Evolutionary conservation across 2,329 filamentous ascomycete genomes (phyloP).

Genomic region (Chrysoporthe puriensis): DNA sequence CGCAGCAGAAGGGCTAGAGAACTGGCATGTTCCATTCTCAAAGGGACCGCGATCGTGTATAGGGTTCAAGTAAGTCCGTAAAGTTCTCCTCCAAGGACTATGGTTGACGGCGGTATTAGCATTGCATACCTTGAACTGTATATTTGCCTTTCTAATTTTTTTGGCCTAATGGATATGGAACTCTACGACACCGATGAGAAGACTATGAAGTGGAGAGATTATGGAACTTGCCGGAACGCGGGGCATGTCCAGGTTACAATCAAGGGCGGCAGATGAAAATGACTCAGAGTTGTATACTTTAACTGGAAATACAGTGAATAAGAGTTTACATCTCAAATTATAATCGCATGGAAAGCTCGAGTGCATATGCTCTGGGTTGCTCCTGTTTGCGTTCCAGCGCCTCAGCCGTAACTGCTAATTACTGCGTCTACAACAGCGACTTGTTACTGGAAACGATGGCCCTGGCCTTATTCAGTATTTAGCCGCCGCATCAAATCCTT

Average conservation of each 20-base stretch:
- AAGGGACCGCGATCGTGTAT: slow-evolving; percentile 1
- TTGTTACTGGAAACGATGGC: no score
- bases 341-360: no score
- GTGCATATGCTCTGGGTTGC: no score
- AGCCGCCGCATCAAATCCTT: no score
- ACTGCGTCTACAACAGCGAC: no score
- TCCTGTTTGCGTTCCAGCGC: no score
- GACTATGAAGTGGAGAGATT: slow-evolving; percentile 8
- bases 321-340: no score
- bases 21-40: slow-evolving; percentile 9
- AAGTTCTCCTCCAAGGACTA: not conserved
- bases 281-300: no score
- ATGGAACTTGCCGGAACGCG: not conserved
- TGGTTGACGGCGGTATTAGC: not conserved
- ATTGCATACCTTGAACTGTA: not conserved
- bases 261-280: not conserved
- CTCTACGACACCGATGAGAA: not conserved
- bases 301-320: no score
- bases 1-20: not conserved
- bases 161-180: not conserved
- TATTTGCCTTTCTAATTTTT: not conserved
- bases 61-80: not conserved
- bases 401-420: no score
- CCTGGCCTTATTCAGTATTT: no score
- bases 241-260: not conserved